phyloP scores from a whole-genome alignment of 2,329 filamentous ascomycete species.

The Lachnellula subtilissima region DNA sequence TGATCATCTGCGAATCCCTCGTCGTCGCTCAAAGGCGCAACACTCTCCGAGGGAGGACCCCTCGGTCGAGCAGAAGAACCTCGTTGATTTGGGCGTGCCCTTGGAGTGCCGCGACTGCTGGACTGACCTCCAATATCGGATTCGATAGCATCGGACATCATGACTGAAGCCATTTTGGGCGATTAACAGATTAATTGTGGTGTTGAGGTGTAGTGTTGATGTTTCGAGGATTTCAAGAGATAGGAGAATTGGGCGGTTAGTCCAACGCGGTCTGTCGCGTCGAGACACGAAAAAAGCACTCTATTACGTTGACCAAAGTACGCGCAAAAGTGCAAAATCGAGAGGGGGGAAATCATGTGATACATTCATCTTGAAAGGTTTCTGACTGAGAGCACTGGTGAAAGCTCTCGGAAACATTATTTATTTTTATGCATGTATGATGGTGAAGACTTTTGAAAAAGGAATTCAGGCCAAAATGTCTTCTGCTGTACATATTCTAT shows the following conservation, averaged over 20 bases:
- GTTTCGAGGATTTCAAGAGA: conserved; percentile 19
- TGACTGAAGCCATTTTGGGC: conserved; percentile 29
- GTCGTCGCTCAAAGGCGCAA: conserved; percentile 57
- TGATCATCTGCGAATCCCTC: conserved; percentile 63
- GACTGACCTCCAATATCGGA: conserved; percentile 23
- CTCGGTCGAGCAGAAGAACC: conserved; percentile 31
- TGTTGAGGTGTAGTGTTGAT: conserved; percentile 13
- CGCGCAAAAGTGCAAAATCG: too few species aligned
- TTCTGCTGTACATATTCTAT: too few species aligned
- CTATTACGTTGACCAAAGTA: too few species aligned
- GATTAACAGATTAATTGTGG: conserved; percentile 10
- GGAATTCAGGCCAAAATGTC: too few species aligned
- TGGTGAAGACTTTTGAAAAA: too few species aligned
- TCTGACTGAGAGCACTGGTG: too few species aligned
- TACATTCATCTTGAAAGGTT: background rate
- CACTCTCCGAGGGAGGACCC: conserved; percentile 56
- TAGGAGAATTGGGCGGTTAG: conserved; percentile 13
- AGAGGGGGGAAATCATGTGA: too few species aligned
- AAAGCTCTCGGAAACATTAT: too few species aligned
- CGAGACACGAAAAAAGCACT: conserved; percentile 3
- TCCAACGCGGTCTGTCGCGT: conserved; percentile 16
- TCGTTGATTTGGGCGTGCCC: conserved; percentile 17
- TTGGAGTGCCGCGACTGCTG: conserved; percentile 26
- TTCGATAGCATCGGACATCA: conserved; percentile 29
- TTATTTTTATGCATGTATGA: too few species aligned